These are phyloP conservation scores for Cunninghamia lanceolata DNA, from an alignment of 75 land plant species.

Conservation along the genomic window DNA sequence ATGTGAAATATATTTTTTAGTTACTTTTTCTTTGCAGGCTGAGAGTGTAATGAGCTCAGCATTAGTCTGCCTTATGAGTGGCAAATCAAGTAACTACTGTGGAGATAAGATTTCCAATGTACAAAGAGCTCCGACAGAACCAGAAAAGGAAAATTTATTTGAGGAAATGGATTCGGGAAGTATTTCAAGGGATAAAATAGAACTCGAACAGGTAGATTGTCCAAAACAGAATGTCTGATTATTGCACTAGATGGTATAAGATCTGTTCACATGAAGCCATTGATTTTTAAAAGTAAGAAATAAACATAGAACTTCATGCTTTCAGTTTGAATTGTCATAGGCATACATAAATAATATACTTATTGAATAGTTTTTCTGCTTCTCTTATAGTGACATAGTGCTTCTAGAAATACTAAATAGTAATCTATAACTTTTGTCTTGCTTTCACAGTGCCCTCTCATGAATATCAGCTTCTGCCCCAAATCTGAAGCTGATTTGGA, in stretches of 20 bases:
- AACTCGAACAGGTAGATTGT: not conserved
- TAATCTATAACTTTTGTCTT: not conserved
- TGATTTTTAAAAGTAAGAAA: not conserved
- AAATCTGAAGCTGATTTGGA: slow-evolving; percentile 44
- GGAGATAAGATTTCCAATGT: slow-evolving; percentile 4
- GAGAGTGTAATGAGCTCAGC: slow-evolving; percentile 9
- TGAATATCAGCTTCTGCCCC: slow-evolving; percentile 80
- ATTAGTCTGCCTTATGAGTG: slow-evolving; percentile 5
- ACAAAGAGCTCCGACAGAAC: not conserved
- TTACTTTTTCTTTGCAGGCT: not conserved
- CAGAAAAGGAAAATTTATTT: not conserved
- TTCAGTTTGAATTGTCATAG: not conserved
- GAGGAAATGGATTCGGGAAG: slow-evolving; percentile 1
- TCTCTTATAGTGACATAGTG: not conserved
- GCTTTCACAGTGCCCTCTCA: slow-evolving; percentile 53
- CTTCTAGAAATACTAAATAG: not conserved
- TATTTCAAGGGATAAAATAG: slow-evolving; percentile 10
- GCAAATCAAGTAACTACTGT: not conserved
- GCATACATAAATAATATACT: not conserved
- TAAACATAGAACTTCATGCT: not conserved
- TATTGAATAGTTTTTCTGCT: not conserved
- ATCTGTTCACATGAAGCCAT: not conserved
- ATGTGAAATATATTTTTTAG: not conserved
- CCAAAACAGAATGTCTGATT: not conserved
- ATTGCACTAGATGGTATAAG: not conserved